Conservation (phyloP, 805 yeast species). For the Starmerella stigmatis region DNA sequence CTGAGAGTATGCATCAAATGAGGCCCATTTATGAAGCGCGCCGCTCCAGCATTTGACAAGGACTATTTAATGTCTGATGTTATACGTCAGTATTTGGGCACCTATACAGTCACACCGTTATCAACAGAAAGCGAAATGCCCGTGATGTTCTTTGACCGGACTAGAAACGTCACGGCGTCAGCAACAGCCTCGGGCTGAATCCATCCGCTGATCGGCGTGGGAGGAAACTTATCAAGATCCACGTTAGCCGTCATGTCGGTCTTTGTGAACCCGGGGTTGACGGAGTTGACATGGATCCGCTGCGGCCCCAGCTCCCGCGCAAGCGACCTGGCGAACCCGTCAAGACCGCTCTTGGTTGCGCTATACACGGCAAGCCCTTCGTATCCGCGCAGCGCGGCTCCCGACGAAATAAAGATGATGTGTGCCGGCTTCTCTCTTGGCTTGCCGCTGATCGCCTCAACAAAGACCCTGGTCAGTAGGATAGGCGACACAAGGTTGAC, state of each 20-base stretch:
- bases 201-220: background rate
- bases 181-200: background rate
- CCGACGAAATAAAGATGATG: background rate
- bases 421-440: background rate
- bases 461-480: background rate
- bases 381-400: background rate
- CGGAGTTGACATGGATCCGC: background rate
- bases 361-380: background rate
- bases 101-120: slow-evolving; percentile 17
- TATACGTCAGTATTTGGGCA: too few relatives aligned
- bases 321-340: background rate
- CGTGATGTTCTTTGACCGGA: slow-evolving; percentile 15
- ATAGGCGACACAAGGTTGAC: slow-evolving; percentile 1
- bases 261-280: background rate
- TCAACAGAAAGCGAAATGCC: slow-evolving; percentile 20
- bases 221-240: background rate
- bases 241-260: background rate
- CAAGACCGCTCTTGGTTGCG: background rate
- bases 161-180: slow-evolving; percentile 17
- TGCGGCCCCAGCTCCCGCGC: background rate
- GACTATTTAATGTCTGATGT: too few relatives aligned
- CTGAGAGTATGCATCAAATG: too few relatives aligned
- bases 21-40: too few relatives aligned
- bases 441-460: background rate
- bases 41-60: too few relatives aligned